Percentiles rank a stretch among this genome's conserved stretches.
Conservation (phyloP, 1,139 yeast genomes). For the Geotrichum australiense region DNA sequence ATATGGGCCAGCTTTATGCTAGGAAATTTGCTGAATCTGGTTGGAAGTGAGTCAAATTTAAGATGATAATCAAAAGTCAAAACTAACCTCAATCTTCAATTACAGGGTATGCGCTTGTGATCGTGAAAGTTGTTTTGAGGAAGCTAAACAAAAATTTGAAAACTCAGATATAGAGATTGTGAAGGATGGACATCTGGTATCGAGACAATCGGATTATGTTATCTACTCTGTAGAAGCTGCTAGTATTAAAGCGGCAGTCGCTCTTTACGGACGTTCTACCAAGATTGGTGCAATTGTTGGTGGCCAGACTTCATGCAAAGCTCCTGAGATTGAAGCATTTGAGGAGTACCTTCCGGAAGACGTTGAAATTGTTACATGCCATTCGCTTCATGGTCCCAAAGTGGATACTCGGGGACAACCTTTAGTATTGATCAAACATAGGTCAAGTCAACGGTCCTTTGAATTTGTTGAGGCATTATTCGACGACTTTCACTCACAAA, state of each 20-base stretch:
- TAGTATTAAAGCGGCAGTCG: slow-evolving; percentile 62
- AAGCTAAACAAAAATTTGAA: slow-evolving; percentile 39
- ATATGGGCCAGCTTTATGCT: slow-evolving; percentile 91
- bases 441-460: slow-evolving; percentile 52
- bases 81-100: not conserved
- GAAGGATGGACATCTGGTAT: slow-evolving; percentile 73
- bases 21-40: slow-evolving; percentile 70
- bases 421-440: slow-evolving; percentile 71
- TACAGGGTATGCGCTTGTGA: slow-evolving; percentile 77
- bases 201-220: slow-evolving; percentile 71
- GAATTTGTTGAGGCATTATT: slow-evolving; percentile 57
- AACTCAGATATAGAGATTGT: slow-evolving; percentile 44
- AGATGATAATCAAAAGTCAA: not conserved
- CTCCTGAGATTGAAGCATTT: slow-evolving; percentile 82
- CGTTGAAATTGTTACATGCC: slow-evolving; percentile 76
- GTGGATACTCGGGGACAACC: slow-evolving; percentile 92
- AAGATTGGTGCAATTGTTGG: slow-evolving; percentile 88
- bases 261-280: slow-evolving; percentile 75
- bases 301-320: slow-evolving; percentile 96
- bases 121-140: slow-evolving; percentile 56
- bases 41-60: slow-evolving; percentile 50
- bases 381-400: slow-evolving; percentile 90
- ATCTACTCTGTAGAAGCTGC: slow-evolving; percentile 83
- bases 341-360: slow-evolving; percentile 69
- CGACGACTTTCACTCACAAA: slow-evolving; percentile 67